Evolutionary conservation across 495 filamentous ascomycete genomes (phyloP).

Genomic region (Neurospora terricola): DNA sequence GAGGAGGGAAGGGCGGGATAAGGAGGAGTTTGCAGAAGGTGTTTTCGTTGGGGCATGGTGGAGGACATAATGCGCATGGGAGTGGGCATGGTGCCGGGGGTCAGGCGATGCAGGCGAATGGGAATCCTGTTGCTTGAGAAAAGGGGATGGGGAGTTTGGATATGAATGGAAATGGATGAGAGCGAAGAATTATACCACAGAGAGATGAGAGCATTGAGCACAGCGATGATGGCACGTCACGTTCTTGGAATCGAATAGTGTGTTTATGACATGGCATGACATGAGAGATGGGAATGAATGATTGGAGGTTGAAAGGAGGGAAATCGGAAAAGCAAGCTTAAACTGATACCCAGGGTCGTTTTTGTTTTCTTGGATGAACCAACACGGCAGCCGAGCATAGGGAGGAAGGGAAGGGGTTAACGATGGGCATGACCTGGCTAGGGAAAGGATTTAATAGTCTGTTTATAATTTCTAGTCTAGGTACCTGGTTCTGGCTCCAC

Average conservation of each 20-base stretch:
- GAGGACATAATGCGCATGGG: slow-evolving; percentile 20
- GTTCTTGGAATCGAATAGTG: background rate
- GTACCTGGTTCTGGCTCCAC: too few species aligned
- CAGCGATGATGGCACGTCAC: background rate
- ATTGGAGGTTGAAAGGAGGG: background rate
- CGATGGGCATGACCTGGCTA: background rate
- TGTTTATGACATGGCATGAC: background rate
- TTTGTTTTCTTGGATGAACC: background rate
- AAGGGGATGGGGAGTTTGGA: background rate
- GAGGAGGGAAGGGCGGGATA: slow-evolving; percentile 22
- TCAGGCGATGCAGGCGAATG: background rate
- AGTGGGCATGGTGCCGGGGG: background rate
- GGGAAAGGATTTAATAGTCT: background rate
- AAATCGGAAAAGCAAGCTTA: background rate
- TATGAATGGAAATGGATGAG: background rate
- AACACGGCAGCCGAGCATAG: too few species aligned
- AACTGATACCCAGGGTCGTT: background rate
- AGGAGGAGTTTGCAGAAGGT: slow-evolving; percentile 31
- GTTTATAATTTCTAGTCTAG: too few species aligned
- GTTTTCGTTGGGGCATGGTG: slow-evolving; percentile 18
- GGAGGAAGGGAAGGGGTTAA: background rate
- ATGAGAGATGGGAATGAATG: background rate
- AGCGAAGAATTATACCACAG: background rate
- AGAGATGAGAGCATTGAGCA: background rate
- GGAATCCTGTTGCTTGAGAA: background rate